Evolutionary conservation across 352 stramenopile genomes (phyloP), one percentile per base, ranked within the genome.

Genomic region (Stephanocyclus meneghinianus): DNA sequence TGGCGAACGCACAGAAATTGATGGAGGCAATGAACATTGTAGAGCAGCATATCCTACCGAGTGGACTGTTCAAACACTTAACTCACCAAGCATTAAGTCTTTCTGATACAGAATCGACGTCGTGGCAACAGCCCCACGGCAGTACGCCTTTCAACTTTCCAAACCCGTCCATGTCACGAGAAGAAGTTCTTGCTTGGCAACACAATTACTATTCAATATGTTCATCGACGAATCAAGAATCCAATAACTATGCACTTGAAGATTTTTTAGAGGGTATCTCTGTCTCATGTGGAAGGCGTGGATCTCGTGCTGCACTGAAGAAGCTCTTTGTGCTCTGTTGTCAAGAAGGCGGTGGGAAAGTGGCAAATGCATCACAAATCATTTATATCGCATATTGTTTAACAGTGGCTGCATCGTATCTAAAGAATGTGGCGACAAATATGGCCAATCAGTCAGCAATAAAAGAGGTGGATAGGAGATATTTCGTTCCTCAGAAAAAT

Each of bases 381-480:
- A 78, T 91, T 15, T 55, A 71, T 35, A 67, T 81, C 26, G 85
- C 71, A 10, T 91, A 91, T 65, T 80, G 81, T 50, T 47, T 92
- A 5, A 75, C 72, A 29, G 71, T 92, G 50, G 83, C 87, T 15
- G 74, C 81, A 51, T 85, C 78, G 2, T 91, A 87, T 84, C 71
- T 91, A 42, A 73, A 78, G 40, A 56, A 71, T 18, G 40, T 62
- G n/a, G 40, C 55, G 42, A 29, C 29, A 15, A 79, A 64, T 9
- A 61, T 21, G 4, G 71, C 2, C 32, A 29, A 29, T 48, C 11
- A 53, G n/a, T 50, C 37, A 13, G 26, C 69, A 15, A 56, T 64
- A 18, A 42, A 59, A 61, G 69, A 67, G 47, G 61, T 76, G 18
- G 53, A 61, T 26, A 64, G 57, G 32, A 50, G 83, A 65, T 55